Base-by-base conservation (phyloP, 2,329 filamentous ascomycete genomes). In the Talaromyces sp. region DNA sequence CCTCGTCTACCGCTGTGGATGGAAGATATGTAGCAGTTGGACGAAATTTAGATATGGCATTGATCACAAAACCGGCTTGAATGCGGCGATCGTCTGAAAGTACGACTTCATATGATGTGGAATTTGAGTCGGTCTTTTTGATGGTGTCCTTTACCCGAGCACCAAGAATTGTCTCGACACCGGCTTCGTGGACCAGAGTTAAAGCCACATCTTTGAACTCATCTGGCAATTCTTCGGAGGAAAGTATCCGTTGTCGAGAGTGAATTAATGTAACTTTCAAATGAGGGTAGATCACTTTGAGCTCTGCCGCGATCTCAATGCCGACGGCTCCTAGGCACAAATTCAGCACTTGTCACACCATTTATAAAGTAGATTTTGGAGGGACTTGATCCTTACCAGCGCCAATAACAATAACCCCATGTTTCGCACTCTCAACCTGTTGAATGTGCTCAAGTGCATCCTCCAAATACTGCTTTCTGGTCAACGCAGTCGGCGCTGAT, bases 301-400 rank as follows among this genome's bases (percentile, higher is more conserved):
- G 80, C 78, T 95, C 91, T 1, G 89, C 87, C 0, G 91, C 90
- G 84, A 94, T 92, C 74, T 94, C 91, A 63, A 93, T 88, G 9
- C 91, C 91, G 1, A 93, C 91, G 7, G 91, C 91, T 59, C 90
- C 84, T 86, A 64, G 52, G 39, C 11, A 64, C 54, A 16, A 56
- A 24, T 58, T 65, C 33, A 63, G 33, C 37, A 24, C 63, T 7
- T 43, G 19, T 62, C 7, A 41, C 11, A 70, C 71, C 70, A 31
- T 31, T 10, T 37, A 24, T 10, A 8, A 9, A 31, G 11, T 19
- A 31, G 8, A 13, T 27, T 31, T 6, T 7, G 3, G 27, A 31
- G 5, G 6, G 27, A 31, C 27, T 31, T 31, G 4, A 31, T 31
- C 3, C 31, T 59, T 64, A 84, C 84, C 87, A 68, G 91, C 91